Conservation (phyloP, 2,329 filamentous ascomycete genomes). For the Monilinia laxa region DNA sequence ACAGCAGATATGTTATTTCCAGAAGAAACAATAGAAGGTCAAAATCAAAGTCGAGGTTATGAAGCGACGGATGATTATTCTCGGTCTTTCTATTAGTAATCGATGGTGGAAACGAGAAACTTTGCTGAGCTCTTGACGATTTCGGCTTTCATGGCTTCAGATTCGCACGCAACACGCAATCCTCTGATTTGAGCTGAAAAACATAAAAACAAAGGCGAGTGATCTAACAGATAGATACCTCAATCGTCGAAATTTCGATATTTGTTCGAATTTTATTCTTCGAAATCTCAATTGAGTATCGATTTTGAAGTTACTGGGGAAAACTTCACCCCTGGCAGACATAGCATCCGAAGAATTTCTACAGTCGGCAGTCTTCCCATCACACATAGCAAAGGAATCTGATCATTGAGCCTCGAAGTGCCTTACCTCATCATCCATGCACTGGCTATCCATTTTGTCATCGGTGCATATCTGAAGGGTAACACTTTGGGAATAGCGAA, state of each 20-base stretch:
- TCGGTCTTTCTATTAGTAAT: not conserved
- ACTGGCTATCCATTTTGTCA: not conserved
- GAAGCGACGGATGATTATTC: not conserved
- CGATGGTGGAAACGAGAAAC: too few relatives aligned
- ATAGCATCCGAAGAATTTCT: not conserved
- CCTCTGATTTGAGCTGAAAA: not conserved
- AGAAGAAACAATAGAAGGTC: not conserved
- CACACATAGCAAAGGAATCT: not conserved
- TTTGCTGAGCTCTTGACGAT: accelerated
- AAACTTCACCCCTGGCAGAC: not conserved
- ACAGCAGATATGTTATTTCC: not conserved
- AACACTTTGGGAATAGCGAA: not conserved
- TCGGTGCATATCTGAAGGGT: too few relatives aligned
- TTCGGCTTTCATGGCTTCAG: not conserved
- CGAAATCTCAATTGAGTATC: not conserved
- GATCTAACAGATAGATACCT: too few relatives aligned
- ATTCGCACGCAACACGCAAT: not conserved
- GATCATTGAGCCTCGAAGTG: not conserved
- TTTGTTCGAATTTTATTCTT: not conserved
- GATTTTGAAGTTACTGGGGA: not conserved
- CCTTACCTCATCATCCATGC: not conserved
- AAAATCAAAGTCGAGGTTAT: not conserved
- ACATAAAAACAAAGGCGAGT: not conserved
- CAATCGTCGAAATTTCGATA: too few relatives aligned
- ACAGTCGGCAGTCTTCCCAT: not conserved